These are phyloP conservation scores for Panicum miliaceum DNA, from an alignment of 176 grass and related monocot species.

Conservation along the genomic window DNA sequence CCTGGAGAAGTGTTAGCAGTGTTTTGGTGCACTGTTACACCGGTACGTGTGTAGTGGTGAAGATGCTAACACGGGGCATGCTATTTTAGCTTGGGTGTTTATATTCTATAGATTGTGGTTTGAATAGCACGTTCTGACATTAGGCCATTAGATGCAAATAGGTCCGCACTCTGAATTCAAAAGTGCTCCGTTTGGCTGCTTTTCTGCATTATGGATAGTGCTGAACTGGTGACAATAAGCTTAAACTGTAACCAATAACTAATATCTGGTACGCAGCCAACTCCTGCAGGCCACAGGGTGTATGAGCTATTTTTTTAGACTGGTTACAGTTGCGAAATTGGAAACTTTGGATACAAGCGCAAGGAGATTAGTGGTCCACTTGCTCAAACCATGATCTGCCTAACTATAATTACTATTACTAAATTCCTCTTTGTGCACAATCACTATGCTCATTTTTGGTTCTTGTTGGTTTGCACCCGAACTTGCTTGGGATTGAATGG, in stretches of 20 bases:
- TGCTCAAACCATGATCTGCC: not conserved
- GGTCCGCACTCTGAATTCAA: not conserved
- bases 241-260: not conserved
- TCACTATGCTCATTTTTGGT: not conserved
- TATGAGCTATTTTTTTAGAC: not conserved
- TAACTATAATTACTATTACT: not conserved
- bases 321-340: not conserved
- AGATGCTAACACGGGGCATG: not conserved
- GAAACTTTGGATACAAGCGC: not conserved
- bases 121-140: not conserved
- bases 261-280: not conserved
- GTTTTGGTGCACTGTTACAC: not conserved
- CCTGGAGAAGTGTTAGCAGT: conserved; percentile 7
- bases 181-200: not conserved
- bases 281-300: not conserved
- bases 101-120: not conserved
- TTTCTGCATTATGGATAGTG: not conserved
- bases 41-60: not conserved
- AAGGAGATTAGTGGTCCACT: not conserved
- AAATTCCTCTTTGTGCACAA: not conserved
- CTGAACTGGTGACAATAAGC: not conserved
- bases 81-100: not conserved
- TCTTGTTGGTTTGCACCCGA: not conserved
- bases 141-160: not conserved
- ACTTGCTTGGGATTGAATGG: not conserved